Percentiles rank a stretch among this genome's conserved stretches.
These are phyloP conservation scores for Xylaria palmicola DNA, from an alignment of 495 filamentous ascomycete species.

Conservation along the genomic window DNA sequence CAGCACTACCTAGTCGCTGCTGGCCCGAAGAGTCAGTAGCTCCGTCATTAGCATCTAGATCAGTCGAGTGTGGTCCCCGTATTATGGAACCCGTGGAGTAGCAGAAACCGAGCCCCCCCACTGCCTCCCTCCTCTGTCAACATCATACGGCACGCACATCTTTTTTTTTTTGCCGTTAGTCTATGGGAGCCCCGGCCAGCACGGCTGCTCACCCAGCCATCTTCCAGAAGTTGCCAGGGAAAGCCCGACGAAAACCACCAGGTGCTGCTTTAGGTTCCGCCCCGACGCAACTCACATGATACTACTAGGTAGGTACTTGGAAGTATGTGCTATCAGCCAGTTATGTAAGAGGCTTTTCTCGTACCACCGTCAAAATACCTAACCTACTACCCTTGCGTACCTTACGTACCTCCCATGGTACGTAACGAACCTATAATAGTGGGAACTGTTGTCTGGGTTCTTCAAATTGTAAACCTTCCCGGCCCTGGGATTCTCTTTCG, in stretches of 20 bases:
- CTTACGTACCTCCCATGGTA: not conserved
- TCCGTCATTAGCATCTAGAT: no score
- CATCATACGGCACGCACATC: not conserved
- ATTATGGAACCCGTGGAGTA: not conserved
- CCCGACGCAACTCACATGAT: no score
- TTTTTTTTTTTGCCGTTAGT: not conserved
- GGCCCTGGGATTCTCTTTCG: not conserved
- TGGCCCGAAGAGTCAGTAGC: no score
- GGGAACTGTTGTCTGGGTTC: not conserved
- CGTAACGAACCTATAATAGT: not conserved
- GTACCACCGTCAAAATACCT: not conserved
- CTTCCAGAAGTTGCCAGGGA: not conserved
- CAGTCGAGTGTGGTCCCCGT: not conserved
- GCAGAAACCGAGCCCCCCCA: slow-evolving; percentile 4
- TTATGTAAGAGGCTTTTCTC: not conserved
- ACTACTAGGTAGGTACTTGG: no score
- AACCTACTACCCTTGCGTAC: no score
- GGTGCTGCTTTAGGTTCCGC: not conserved
- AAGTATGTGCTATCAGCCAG: not conserved
- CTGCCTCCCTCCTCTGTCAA: not conserved
- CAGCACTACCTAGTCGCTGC: no score
- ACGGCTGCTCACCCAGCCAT: not conserved
- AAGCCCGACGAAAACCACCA: not conserved
- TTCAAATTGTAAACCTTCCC: slow-evolving; percentile 5
- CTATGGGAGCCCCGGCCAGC: slow-evolving; percentile 3